These are phyloP conservation scores for Dipodascus albidus DNA, from an alignment of 805 yeast genomes.

Conservation along the genomic window DNA sequence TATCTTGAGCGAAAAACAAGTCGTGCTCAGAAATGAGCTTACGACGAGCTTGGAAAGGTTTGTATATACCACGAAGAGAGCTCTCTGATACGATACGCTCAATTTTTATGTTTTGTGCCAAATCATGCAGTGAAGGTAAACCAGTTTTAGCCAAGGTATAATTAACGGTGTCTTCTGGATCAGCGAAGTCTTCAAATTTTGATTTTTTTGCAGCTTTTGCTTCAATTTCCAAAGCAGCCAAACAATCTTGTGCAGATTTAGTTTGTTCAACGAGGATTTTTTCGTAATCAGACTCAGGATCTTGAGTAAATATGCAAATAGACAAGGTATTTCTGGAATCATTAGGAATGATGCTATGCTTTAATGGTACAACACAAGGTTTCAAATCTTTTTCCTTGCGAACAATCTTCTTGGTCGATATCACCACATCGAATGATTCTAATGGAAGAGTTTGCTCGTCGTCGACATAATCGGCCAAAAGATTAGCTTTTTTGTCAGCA, in stretches of 20 bases:
- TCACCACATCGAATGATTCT: slow-evolving; percentile 42
- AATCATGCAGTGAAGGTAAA: not conserved
- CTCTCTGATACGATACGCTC: not conserved
- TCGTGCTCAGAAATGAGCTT: slow-evolving; percentile 58
- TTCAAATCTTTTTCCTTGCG: slow-evolving; percentile 40
- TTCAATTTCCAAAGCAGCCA: not conserved
- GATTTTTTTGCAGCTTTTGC: not conserved
- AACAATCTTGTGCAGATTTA: not conserved
- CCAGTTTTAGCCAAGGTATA: not conserved
- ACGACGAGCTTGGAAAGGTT: slow-evolving; percentile 81
- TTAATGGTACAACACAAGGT: slow-evolving; percentile 24
- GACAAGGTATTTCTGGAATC: slow-evolving; percentile 33
- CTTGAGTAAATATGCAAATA: slow-evolving; percentile 61
- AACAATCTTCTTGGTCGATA: slow-evolving; percentile 55
- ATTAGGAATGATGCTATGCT: slow-evolving; percentile 9
- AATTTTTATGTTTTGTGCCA: not conserved
- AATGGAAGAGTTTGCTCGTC: slow-evolving; percentile 22
- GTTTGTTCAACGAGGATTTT: not conserved
- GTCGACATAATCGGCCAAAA: slow-evolving; percentile 51
- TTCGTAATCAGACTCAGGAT: slow-evolving; percentile 37
- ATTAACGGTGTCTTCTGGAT: not conserved
- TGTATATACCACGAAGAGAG: slow-evolving; percentile 66
- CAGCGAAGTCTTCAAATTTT: slow-evolving; percentile 10
- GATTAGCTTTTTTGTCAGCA: slow-evolving; percentile 24
- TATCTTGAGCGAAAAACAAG: slow-evolving; percentile 75